Evolutionary conservation across 2,329 filamentous ascomycete species (phyloP), one percentile per base, ranked within the genome.

Genomic region (Colletotrichum incanum): DNA sequence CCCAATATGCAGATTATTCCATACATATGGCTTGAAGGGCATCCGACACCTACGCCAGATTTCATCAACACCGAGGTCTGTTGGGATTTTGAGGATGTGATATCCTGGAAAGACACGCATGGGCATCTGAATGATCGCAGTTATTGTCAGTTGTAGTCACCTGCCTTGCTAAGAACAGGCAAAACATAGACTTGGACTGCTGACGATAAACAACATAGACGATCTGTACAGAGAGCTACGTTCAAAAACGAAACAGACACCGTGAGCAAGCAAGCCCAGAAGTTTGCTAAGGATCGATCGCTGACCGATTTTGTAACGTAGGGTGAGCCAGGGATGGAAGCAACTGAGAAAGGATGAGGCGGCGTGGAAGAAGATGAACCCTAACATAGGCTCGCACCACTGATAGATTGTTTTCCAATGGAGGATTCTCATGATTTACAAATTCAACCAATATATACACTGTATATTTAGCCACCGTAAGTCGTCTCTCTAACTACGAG

Each of bases 21-120:
- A 14, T 60, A 60, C 23, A 45, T 60, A 18, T 60, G 56, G 56
- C 37, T 60, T 7, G 56, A 60, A 12, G 23, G 23, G 5, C 56
- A 60, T 31, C 56, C 56, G 7, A 45, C 56, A 5, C 56, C 56
- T 16, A 60, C 56, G 14, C 56, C 56, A 9, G 56, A 60, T 23
- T 60, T 60, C 12, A 26, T 60, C 56, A 60, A 60, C 56, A 60
- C 56, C 3, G 56, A 60, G 11, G 34, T 60, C n/a, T 60, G 56
- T 20, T 60, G 39, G 56, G 56, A 60, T 26, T 60, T 60, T 47
- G 56, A 60, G 23, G 20, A 60, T 20, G 56, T 60, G 5, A 60
- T 47, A 31, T 49, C 45, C 5, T 49, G 14, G 16, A 49, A 49
- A 49, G 45, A 49, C 12, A 20, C 18, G 6, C 45, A 49, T 5